Conservation (phyloP, 2,329 filamentous ascomycete genomes). For the Penicillium fuscoglaucum region DNA sequence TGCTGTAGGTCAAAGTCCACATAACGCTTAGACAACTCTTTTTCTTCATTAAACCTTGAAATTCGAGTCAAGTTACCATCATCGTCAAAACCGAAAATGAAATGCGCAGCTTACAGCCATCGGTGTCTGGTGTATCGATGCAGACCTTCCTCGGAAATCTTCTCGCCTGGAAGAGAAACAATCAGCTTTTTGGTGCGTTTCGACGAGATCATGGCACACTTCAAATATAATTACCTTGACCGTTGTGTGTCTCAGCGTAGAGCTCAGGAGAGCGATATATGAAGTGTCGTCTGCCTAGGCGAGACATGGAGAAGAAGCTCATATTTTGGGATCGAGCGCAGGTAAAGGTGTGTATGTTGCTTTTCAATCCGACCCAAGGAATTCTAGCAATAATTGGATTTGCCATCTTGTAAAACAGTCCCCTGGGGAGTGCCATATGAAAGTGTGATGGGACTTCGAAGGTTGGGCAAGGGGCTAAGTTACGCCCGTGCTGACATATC, state of each 20-base stretch:
- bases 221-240: neutral
- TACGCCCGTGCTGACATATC: no score
- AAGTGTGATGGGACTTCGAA: no score
- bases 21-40: slow-evolving; percentile 31
- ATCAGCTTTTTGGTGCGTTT: neutral
- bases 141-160: slow-evolving; percentile 16
- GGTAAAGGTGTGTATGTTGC: neutral
- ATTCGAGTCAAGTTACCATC: neutral
- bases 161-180: slow-evolving; percentile 4
- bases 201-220: neutral
- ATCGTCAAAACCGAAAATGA: neutral
- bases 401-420: neutral
- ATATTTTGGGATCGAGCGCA: neutral
- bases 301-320: neutral
- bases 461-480: no score
- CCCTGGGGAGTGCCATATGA: no score
- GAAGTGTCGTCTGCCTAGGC: neutral
- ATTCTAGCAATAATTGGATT: neutral
- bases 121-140: slow-evolving; percentile 22
- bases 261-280: neutral
- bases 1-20: slow-evolving; percentile 31
- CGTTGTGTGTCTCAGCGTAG: neutral
- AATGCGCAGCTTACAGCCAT: slow-evolving; percentile 18
- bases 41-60: slow-evolving; percentile 32
- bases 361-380: neutral